A percentile compares a stretch with the other conserved stretches of the same genome.
phyloP scores from a whole-genome alignment of 176 grass and related monocot species.

The Aegilops umbellulata region DNA sequence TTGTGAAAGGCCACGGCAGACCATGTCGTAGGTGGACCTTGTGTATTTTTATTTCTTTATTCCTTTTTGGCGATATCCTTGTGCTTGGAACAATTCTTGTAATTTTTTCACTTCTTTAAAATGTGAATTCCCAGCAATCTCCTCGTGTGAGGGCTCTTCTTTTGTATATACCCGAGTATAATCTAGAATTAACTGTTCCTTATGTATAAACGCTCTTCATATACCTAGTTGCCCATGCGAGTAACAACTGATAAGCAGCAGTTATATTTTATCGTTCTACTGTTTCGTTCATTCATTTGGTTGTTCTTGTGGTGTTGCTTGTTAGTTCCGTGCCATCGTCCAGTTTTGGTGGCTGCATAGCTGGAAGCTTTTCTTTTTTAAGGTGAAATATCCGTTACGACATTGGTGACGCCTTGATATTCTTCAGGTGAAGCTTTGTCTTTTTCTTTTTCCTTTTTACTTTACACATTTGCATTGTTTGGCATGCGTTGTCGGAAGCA shows the following conservation, averaged over 20 bases:
- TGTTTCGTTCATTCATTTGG: background rate
- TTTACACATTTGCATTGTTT: background rate
- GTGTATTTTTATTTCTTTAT: conserved; percentile 37
- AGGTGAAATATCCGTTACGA: background rate
- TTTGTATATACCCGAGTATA: conserved; percentile 34
- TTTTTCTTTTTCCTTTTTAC: no score
- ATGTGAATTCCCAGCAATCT: conserved; percentile 19
- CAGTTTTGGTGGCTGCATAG: background rate
- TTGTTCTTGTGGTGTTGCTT: background rate
- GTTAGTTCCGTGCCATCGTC: background rate
- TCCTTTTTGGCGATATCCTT: background rate
- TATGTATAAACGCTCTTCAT: background rate
- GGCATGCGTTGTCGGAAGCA: background rate
- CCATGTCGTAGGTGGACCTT: conserved; percentile 13
- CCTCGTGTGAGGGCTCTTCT: background rate
- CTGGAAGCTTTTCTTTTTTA: background rate
- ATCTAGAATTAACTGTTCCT: conserved; percentile 7
- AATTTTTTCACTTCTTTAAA: conserved; percentile 9
- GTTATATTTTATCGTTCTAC: background rate
- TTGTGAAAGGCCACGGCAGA: background rate
- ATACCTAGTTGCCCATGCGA: background rate
- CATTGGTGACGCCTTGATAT: background rate
- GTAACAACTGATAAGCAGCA: background rate
- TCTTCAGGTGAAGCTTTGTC: background rate
- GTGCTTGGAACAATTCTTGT: conserved; percentile 26